These are phyloP conservation scores for Cantharellus anzutake DNA, from an alignment of 768 basidiomycete genomes.

Conservation along the genomic window DNA sequence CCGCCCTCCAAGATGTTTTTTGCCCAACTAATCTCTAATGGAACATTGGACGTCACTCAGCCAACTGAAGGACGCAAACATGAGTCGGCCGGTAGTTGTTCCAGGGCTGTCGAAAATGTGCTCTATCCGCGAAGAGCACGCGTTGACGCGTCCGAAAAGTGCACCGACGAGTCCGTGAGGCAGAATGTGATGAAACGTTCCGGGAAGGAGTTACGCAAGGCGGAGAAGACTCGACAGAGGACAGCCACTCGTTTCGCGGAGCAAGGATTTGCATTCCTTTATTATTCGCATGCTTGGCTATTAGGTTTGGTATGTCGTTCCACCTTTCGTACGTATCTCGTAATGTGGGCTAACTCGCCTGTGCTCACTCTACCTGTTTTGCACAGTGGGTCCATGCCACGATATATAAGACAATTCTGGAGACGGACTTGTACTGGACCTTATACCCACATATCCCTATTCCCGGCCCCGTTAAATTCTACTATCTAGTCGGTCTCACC, in stretches of 20 bases:
- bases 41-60: constrained; percentile 7
- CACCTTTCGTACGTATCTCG: constrained; percentile 8
- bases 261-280: constrained; percentile 80
- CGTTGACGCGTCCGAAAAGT: constrained; percentile 3
- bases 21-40: background rate
- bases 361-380: background rate
- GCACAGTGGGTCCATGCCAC: constrained; percentile 60
- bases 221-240: constrained; percentile 47
- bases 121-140: no score
- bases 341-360: background rate
- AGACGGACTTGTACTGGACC: constrained; percentile 50
- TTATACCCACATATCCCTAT: constrained; percentile 70
- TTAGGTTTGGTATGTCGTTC: constrained; percentile 60
- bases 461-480: constrained; percentile 69
- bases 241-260: constrained; percentile 80
- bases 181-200: no score
- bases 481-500: constrained; percentile 68
- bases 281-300: constrained; percentile 55
- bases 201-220: constrained; percentile 6
- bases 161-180: background rate
- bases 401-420: constrained; percentile 48
- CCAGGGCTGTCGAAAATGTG: constrained; percentile 10
- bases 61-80: no score
- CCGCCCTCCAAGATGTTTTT: no score
- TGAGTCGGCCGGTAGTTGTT: constrained; percentile 17